Evolutionary conservation across 176 grass and related monocot genomes (phyloP), one percentile per base, ranked within the genome.

Genomic region (Triticum turgidum): DNA sequence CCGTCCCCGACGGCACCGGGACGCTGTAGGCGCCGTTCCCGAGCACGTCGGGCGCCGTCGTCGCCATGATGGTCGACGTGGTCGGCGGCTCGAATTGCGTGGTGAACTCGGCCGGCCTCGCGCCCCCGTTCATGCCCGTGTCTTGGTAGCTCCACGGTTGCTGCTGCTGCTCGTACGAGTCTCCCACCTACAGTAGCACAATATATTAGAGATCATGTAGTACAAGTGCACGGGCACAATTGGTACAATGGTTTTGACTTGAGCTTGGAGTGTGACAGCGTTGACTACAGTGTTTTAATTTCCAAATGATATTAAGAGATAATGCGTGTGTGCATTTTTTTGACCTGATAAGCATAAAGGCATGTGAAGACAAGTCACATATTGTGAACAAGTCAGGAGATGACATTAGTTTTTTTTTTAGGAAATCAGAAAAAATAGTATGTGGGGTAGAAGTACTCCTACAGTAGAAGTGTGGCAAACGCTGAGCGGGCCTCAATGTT

Each of bases 141-240:
- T 95, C 88, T 7, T 92, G 79, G 82, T 86, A 90, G 78, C 74
- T 82, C 85, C 87, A 92, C 41, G 88, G n/a, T 65, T 84, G 85
- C 24, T 84, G 87, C 7, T 82, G 81, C 77, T 63, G 39, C 69
- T 39, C 70, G 89, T 88, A 88, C 18, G 78, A 62, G 10, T 88
- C 71, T 33, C 64, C 80, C 18, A 61, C 67, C 89, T 91, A 32
- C 24, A 87, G 59, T 2, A 49, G 13, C 9, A 45, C 34, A 76
- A 38, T 39, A 10, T 18, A 27, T 88, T 29, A 61, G 61, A 68
- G 33, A 39, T 77, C 72, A 59, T 27, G 42, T 44, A 75, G 42
- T 44, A 75, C 42, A 51, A 13, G 72, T 75, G 73, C 14, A 18
- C 1, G 9, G 2, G 44, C 14, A 30, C 73, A 8, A 52, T 52